Conservation (phyloP, 208 protist genomes). For the Spongospora subterranea region DNA sequence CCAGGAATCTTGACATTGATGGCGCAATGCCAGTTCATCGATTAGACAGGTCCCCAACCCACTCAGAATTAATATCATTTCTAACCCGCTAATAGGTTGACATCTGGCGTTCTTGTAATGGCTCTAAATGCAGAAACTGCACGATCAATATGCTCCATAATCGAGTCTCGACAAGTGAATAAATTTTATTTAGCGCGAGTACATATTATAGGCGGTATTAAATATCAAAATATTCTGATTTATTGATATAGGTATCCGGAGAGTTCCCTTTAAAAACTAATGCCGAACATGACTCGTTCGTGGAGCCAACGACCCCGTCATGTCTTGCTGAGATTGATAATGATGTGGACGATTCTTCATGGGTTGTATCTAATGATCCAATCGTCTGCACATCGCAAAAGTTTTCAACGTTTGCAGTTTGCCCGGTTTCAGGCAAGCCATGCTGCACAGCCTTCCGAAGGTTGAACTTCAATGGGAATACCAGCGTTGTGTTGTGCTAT, state of each 20-base stretch:
- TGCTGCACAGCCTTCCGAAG: neutral
- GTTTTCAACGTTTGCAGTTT: slow-evolving; percentile 23
- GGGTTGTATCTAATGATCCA: slow-evolving; percentile 44
- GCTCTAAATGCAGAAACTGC: slow-evolving; percentile 17
- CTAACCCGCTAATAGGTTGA: neutral
- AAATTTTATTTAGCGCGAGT: slow-evolving; percentile 25
- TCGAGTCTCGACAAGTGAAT: neutral
- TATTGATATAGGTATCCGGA: neutral
- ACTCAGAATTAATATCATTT: neutral
- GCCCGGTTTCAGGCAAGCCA: neutral
- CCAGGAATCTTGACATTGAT: neutral
- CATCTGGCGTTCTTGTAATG: slow-evolving; percentile 8
- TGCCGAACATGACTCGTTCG: neutral
- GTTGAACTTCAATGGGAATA: slow-evolving; percentile 8
- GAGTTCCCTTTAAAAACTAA: slow-evolving; percentile 32
- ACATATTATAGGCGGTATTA: neutral
- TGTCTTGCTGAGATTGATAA: neutral
- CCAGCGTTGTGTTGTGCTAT: slow-evolving; percentile 42
- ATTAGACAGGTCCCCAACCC: neutral
- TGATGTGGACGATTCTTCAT: neutral
- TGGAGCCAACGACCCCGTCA: neutral
- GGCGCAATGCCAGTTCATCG: neutral
- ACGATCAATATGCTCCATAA: neutral
- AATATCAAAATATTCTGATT: neutral
- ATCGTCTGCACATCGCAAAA: slow-evolving; percentile 10